Evolutionary conservation across 1,284 basidiomycete species (phyloP).

Genomic region (Fomitopsis palustris): DNA sequence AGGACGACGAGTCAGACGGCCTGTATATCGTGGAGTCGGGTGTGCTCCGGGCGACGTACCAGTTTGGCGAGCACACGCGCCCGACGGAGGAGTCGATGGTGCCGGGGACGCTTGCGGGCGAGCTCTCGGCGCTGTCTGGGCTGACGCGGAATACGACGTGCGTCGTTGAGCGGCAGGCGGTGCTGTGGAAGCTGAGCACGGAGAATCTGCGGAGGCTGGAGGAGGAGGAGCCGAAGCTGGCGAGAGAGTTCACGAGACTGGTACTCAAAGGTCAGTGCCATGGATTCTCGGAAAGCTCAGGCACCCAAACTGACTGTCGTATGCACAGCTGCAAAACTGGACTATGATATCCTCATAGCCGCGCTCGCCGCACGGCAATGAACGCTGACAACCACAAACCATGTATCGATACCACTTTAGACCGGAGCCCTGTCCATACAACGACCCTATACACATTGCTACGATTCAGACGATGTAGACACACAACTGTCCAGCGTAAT

Average conservation of each 20-base stretch:
- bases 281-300: neutral
- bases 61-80: conserved; percentile 65
- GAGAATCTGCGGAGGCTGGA: conserved; percentile 59
- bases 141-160: conserved; percentile 83
- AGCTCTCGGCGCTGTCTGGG: conserved; percentile 78
- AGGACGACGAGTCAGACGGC: conserved; percentile 75
- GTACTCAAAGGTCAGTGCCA: conserved; percentile 71
- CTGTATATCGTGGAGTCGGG: conserved; percentile 86
- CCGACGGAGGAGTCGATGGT: conserved; percentile 88
- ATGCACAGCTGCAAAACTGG: conserved; percentile 69
- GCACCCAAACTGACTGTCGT: neutral
- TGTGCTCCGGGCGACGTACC: conserved; percentile 77
- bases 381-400: neutral
- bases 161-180: conserved; percentile 71
- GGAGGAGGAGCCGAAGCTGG: conserved; percentile 60
- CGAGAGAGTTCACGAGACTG: conserved; percentile 65
- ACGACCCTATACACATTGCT: no score
- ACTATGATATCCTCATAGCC: conserved; percentile 72
- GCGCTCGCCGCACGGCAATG: conserved; percentile 68
- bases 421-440: no score
- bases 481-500: no score
- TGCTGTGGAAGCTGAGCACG: conserved; percentile 76
- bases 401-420: neutral
- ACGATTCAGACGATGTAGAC: no score
- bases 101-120: conserved; percentile 86